These are phyloP conservation scores for Podaxis rugospora DNA, from an alignment of 768 basidiomycete genomes.

Conservation along the genomic window DNA sequence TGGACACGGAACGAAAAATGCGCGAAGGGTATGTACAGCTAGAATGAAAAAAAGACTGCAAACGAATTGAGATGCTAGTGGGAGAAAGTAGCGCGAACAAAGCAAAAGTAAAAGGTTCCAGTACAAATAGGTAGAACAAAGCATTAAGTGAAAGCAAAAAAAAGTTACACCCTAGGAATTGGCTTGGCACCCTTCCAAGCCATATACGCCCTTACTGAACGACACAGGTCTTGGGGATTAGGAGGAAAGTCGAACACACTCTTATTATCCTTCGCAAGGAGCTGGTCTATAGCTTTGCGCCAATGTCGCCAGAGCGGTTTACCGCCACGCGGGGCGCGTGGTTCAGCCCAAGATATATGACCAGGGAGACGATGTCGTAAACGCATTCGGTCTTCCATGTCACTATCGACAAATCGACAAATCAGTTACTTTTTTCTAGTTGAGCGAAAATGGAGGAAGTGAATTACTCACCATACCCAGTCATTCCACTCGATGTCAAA, in stretches of 20 bases:
- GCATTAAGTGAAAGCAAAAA: not conserved
- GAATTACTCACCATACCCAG: conserved; percentile 58
- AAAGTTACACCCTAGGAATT: not conserved
- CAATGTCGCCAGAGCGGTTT: conserved; percentile 10
- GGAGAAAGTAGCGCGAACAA: not conserved
- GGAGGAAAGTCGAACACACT: conserved; percentile 28
- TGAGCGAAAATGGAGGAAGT: not conserved
- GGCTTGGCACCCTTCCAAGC: conserved; percentile 35
- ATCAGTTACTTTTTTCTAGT: not conserved
- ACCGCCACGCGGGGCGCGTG: conserved; percentile 21
- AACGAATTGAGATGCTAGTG: not conserved
- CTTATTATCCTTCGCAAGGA: conserved; percentile 3
- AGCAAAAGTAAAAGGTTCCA: not conserved
- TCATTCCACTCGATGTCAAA: conserved; percentile 66
- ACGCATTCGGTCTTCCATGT: conserved; percentile 70
- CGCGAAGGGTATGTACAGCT: not conserved
- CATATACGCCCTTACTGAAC: conserved; percentile 54
- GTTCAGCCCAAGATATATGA: conserved; percentile 49
- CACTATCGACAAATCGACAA: conserved; percentile 34
- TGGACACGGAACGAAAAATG: not conserved
- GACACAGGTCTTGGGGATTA: conserved; percentile 29
- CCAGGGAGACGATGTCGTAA: conserved; percentile 47
- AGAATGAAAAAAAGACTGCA: not conserved
- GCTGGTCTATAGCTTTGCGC: conserved; percentile 8
- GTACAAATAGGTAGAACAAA: not conserved